Base-by-base conservation (phyloP, 805 yeast species). In the Crinitomyces ghanaensis region DNA sequence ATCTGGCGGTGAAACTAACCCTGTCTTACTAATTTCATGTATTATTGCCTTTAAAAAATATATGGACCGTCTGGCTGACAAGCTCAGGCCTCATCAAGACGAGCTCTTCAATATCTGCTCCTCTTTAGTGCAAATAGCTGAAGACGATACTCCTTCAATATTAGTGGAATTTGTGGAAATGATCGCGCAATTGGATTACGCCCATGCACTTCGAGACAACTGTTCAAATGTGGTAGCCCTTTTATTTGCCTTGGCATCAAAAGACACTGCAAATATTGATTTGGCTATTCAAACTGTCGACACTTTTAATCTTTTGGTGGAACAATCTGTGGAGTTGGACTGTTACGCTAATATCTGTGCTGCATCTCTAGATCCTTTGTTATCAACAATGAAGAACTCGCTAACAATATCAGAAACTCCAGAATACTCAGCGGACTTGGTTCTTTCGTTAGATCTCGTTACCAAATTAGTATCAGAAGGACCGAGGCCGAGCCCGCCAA, bases 71-170 rank as follows among this genome's bases (percentile, higher is more conserved):
- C 43, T 34, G 20, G 42, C 50, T 6, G 24, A 21, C 3, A 39
- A 41, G n/a, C 39, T 51, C n/a, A 37, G 30, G 17, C 30, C 33
- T 5, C 39, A 44, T 28, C 61, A 56, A 36, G 27, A 28, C 13
- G 28, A 43, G 3, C 41, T 62, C 7, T 48, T 70, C 23, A 29
- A 42, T 1, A 41, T 71, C 0, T 63, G 75, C 7, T 47, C 52
- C 2, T 51, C 65, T 2, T 53, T 88, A 6, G 49, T 68, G 3
- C 68, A 65, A 1, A 77, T 72, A 1, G 70, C 91, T 0, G 80
- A 74, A 28, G 95, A 83, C 29, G 97, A 86, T 46, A 70, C 94
- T 0, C 73, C 80, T 22, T 70, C 85, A 1, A 64, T 79, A 30
- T 54, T 86, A 26, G 65, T 81, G 8, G 95, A 85, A 50, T 68